phyloP scores from a whole-genome alignment of 805 yeast genomes.

The Alloascoidea africana region DNA sequence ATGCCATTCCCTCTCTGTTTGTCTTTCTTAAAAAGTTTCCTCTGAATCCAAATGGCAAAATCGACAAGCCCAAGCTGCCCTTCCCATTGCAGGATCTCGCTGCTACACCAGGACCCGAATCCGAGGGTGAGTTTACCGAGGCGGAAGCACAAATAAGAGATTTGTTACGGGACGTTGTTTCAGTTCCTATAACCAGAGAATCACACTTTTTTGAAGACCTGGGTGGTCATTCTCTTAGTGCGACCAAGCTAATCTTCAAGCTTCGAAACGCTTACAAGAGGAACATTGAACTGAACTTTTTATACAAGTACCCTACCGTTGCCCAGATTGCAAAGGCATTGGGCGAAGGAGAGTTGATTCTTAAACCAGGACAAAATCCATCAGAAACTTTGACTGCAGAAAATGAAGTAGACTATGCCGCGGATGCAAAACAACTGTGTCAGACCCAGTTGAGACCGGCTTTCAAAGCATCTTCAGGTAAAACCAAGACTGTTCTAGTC shows the following conservation, averaged over 20 bases:
- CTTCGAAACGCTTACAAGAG: constrained; percentile 63
- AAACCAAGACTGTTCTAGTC: constrained; percentile 47
- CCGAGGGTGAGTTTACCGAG: constrained; percentile 35
- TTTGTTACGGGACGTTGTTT: constrained; percentile 75
- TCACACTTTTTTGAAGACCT: constrained; percentile 95
- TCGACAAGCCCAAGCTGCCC: constrained; percentile 93
- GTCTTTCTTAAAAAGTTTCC: constrained; percentile 82
- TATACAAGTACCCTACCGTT: constrained; percentile 83
- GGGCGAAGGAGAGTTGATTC: constrained; percentile 14
- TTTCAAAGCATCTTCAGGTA: constrained; percentile 23
- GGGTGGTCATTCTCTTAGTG: constrained; percentile 96
- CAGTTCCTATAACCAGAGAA: constrained; percentile 56
- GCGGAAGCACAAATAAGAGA: constrained; percentile 60
- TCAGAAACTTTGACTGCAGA: constrained; percentile 13
- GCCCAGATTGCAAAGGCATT: constrained; percentile 45
- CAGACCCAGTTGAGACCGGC: constrained; percentile 23
- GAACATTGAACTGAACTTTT: constrained; percentile 79
- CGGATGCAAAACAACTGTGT: constrained; percentile 52
- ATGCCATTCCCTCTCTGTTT: constrained; percentile 85
- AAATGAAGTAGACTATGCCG: constrained; percentile 34
- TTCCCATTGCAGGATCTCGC: constrained; percentile 87
- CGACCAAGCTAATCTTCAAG: constrained; percentile 93
- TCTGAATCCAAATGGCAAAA: constrained; percentile 94
- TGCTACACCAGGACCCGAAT: constrained; percentile 45
- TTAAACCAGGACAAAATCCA: constrained; percentile 16